phyloP scores from a whole-genome alignment of 2,329 filamentous ascomycete genomes.

The Acephala macrosclerotiorum region DNA sequence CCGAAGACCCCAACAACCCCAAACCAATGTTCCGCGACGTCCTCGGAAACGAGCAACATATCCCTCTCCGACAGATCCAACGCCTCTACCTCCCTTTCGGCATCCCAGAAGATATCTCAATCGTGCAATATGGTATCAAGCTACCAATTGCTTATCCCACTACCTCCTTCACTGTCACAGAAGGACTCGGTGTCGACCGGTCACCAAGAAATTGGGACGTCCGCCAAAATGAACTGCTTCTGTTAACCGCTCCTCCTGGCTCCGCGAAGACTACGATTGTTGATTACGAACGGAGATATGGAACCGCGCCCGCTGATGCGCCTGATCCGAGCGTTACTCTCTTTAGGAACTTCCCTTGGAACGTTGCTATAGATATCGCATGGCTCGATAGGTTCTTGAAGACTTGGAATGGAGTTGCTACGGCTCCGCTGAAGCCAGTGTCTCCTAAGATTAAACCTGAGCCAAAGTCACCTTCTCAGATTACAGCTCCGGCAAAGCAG shows the following conservation, averaged over 20 bases:
- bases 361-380: too few relatives aligned
- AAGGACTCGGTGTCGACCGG: background rate
- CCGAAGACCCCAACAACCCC: background rate
- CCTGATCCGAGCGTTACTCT: too few relatives aligned
- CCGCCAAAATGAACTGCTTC: background rate
- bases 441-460: too few relatives aligned
- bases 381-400: too few relatives aligned
- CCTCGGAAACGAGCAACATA: background rate
- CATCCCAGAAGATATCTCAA: background rate
- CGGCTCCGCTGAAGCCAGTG: too few relatives aligned
- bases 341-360: too few relatives aligned
- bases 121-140: background rate
- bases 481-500: too few relatives aligned
- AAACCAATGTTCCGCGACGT: background rate
- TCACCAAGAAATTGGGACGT: background rate
- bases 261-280: too few relatives aligned
- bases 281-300: too few relatives aligned
- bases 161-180: background rate
- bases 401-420: too few relatives aligned
- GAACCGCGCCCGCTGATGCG: too few relatives aligned
- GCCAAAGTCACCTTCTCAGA: too few relatives aligned
- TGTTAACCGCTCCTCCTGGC: background rate
- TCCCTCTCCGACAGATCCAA: background rate
- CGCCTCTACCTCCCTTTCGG: conserved; percentile 2
- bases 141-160: background rate